These are phyloP conservation scores for Orbilia brochopaga DNA, from an alignment of 2,329 filamentous ascomycete genomes.

Conservation along the genomic window DNA sequence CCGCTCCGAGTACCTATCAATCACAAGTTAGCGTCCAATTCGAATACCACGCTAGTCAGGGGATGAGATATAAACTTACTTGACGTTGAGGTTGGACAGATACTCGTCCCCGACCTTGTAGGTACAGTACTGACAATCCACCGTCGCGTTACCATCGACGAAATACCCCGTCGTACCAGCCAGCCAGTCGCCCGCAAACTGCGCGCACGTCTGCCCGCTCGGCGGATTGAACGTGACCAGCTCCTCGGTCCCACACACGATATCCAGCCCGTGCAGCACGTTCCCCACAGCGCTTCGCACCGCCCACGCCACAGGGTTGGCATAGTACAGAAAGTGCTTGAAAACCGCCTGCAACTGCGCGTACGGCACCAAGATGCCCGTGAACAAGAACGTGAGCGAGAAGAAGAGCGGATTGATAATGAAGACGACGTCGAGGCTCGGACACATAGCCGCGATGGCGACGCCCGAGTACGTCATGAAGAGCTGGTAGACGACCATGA, in stretches of 20 bases:
- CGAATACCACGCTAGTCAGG: background rate
- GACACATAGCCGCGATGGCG: constrained; percentile 83
- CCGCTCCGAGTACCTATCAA: constrained; percentile 47
- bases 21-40: constrained; percentile 1
- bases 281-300: constrained; percentile 72
- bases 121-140: constrained; percentile 72
- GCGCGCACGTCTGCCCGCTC: constrained; percentile 67
- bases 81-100: constrained; percentile 64
- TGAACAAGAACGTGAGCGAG: constrained; percentile 77
- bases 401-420: constrained; percentile 74
- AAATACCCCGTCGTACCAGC: constrained; percentile 66
- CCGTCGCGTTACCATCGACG: constrained; percentile 66
- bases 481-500: constrained; percentile 71
- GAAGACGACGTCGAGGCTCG: constrained; percentile 61
- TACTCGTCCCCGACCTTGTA: constrained; percentile 72
- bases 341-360: constrained; percentile 71
- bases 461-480: constrained; percentile 68
- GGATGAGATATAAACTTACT: constrained; percentile 51
- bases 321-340: constrained; percentile 68
- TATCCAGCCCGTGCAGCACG: constrained; percentile 63
- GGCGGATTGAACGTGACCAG: constrained; percentile 71
- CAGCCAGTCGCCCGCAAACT: constrained; percentile 70
- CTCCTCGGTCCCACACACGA: constrained; percentile 66
- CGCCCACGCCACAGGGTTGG: constrained; percentile 74
- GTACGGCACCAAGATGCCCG: constrained; percentile 76